Evolutionary conservation across 164 flowering plant genomes (phyloP), one percentile per base, ranked within the genome.

Genomic region (Liquidambar formosana): DNA sequence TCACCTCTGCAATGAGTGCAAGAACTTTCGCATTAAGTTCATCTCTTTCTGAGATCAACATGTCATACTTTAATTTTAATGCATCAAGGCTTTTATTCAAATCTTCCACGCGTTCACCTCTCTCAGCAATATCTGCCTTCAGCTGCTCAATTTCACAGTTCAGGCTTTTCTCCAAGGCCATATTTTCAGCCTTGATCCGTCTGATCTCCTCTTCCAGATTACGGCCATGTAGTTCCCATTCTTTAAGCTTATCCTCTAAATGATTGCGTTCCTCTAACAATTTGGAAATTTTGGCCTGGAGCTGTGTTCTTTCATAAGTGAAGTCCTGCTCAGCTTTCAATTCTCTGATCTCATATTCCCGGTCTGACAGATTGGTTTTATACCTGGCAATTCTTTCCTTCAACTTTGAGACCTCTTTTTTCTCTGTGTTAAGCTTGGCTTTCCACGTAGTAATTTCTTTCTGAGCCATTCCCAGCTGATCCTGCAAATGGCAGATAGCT

Each of bases 291-390:
- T 86, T 85, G 19, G 74, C 72, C 75, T 79, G 71, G 0, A 89
- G 76, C 51, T 81, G 82, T 26, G 70, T 60, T 67, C 87, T 91
- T 69, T 89, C 92, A 9, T 76, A 73, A 38, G 84, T 72, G 21
- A 79, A 80, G 64, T 70, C 78, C 62, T 79, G 68, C 57, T 81
- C 78, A 4, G 86, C 87, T 49, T 78, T 86, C 68, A 90, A 44
- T 33, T 83, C 87, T 68, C 78, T 69, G 68, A 86, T 73, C 76
- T 82, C 90, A 26, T 69, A 75, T 68, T 87, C 87, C 48, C 88
- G 86, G 38, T 76, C 84, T 10, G 86, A 74, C 56, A 85, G 57
- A 76, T 81, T 84, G 22, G 73, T 41, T 74, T 85, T 84, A 61
- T 84, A 73, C 66, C 82, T 79, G 9, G 68, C 57, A 66, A 88